phyloP scores from a whole-genome alignment of 2,329 filamentous ascomycete species.

The Botrytis porri region DNA sequence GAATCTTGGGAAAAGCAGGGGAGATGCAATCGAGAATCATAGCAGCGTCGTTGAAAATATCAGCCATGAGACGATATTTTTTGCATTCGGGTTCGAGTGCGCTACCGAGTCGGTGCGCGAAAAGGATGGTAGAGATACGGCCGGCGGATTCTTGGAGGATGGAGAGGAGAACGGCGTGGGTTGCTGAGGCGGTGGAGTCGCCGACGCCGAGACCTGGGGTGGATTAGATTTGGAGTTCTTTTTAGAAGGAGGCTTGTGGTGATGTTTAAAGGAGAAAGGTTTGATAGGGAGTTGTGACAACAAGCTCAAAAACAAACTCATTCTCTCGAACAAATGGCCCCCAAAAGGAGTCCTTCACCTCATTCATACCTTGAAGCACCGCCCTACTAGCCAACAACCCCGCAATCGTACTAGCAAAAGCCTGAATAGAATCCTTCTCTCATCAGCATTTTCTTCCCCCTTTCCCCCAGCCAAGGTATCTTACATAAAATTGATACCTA shows the following conservation, averaged over 20 bases:
- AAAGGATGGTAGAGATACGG: slow-evolving; percentile 65
- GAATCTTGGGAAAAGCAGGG: slow-evolving; percentile 57
- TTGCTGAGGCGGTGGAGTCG: slow-evolving; percentile 62
- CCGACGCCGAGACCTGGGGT: slow-evolving; percentile 61
- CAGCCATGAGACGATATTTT: slow-evolving; percentile 65
- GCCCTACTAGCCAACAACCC: slow-evolving; percentile 63
- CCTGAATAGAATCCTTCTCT: slow-evolving; percentile 57
- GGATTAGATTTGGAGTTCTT: background rate
- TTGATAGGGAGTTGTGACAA: background rate
- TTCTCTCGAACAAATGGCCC: background rate
- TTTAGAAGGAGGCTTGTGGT: background rate
- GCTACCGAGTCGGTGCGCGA: slow-evolving; percentile 65
- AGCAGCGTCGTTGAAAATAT: slow-evolving; percentile 68
- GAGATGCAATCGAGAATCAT: slow-evolving; percentile 70
- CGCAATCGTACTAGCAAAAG: slow-evolving; percentile 63
- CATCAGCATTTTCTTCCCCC: slow-evolving; percentile 3
- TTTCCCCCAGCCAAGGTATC: slow-evolving; percentile 24
- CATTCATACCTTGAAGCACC: slow-evolving; percentile 57
- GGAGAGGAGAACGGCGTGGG: slow-evolving; percentile 61
- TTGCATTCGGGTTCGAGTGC: slow-evolving; percentile 71
- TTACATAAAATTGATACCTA: slow-evolving; percentile 67
- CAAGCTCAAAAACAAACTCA: background rate
- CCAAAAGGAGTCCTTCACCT: background rate
- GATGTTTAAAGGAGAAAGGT: background rate
- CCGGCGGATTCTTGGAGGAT: slow-evolving; percentile 65